A percentile compares a stretch with the other conserved stretches of the same genome.
phyloP scores from a whole-genome alignment of 352 stramenopile genomes.

The Globisporangium okanoganense region DNA sequence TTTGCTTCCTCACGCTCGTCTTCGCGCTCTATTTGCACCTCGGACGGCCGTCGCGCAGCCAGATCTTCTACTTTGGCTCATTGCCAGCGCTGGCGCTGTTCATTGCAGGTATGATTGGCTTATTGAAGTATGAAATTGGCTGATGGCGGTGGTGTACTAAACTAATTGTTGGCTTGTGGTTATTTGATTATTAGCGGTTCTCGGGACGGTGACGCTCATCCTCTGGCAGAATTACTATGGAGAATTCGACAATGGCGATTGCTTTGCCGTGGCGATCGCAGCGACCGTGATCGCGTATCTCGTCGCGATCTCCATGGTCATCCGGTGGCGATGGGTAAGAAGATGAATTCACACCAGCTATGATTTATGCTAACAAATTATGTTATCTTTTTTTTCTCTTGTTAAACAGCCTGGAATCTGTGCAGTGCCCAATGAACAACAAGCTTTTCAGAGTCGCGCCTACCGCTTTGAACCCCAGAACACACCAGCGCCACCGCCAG shows the following conservation, averaged over 20 bases:
- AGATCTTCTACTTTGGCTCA: conserved; percentile 55
- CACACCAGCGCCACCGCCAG: conserved; percentile 1
- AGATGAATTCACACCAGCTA: neutral
- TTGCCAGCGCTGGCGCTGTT: conserved; percentile 54
- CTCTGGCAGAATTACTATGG: conserved; percentile 59
- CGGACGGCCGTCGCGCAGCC: conserved; percentile 48
- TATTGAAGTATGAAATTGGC: neutral
- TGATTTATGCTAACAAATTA: neutral
- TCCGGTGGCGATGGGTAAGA: conserved; percentile 67
- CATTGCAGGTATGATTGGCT: conserved; percentile 16
- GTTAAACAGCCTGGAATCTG: conserved; percentile 58
- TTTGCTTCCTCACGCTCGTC: conserved; percentile 36
- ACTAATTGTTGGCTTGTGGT: neutral
- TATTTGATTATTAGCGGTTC: conserved; percentile 24
- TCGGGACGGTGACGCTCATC: conserved; percentile 37
- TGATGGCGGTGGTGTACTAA: neutral
- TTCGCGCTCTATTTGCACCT: conserved; percentile 64
- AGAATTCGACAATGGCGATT: conserved; percentile 68
- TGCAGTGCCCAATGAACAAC: conserved; percentile 68
- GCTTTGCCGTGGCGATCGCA: conserved; percentile 60
- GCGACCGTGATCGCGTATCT: conserved; percentile 66
- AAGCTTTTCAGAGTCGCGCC: conserved; percentile 25
- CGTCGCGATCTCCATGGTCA: conserved; percentile 64
- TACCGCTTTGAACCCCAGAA: conserved; percentile 4
- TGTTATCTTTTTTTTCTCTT: neutral